Evolutionary conservation across 305 asterid genomes (phyloP).

Genomic region (Withania somnifera): DNA sequence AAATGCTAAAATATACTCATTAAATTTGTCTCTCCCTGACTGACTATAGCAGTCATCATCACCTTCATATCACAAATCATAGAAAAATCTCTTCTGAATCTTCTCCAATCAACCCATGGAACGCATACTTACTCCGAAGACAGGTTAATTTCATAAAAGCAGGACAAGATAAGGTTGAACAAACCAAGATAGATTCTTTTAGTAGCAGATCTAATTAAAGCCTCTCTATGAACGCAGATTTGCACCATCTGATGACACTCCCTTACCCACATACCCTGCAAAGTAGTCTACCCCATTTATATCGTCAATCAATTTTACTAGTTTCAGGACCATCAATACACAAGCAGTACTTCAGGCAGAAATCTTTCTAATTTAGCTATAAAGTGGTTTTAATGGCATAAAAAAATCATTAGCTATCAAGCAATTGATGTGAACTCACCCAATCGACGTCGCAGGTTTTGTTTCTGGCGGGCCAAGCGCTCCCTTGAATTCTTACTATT

Average conservation of each 20-base stretch:
- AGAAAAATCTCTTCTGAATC: not conserved
- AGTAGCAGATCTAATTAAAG: not conserved
- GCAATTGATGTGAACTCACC: constrained; percentile 32
- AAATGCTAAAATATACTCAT: not conserved
- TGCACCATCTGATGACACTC: not conserved
- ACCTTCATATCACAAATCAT: not conserved
- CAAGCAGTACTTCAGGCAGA: not conserved
- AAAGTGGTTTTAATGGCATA: not conserved
- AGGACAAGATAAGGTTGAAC: not conserved
- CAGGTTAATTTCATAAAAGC: not conserved
- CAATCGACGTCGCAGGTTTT: constrained; percentile 75
- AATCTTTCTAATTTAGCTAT: not conserved
- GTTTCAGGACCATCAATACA: not conserved
- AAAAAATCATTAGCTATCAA: not conserved
- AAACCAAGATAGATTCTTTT: not conserved
- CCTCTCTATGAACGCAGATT: not conserved
- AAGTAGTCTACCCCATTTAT: not conserved
- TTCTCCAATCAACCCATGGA: not conserved
- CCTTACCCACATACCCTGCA: not conserved
- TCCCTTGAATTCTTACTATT: too few species aligned
- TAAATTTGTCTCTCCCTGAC: not conserved
- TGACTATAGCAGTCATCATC: not conserved
- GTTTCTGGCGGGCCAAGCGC: constrained; percentile 84
- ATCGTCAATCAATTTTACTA: not conserved
- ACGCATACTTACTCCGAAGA: not conserved